Percentiles rank a stretch among this genome's conserved stretches.
Evolutionary conservation across 2,329 filamentous ascomycete genomes (phyloP).

Genomic region (Chrysoporthe cubensis): DNA sequence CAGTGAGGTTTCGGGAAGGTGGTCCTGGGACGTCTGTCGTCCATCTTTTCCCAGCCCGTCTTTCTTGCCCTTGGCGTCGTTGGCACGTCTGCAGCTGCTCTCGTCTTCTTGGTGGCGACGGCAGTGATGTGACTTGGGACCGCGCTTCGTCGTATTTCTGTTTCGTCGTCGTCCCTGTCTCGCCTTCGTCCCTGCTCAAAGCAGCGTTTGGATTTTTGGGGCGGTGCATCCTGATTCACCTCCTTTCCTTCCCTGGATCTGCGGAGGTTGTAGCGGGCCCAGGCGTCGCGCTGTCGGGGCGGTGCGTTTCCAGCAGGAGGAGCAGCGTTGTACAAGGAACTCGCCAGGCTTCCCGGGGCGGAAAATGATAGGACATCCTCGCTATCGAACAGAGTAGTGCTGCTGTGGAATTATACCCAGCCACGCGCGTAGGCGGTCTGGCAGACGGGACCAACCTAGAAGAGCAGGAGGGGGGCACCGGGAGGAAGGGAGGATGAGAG

Average conservation of each 20-base stretch:
- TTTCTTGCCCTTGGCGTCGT: slow-evolving; percentile 1
- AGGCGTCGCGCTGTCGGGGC: neutral
- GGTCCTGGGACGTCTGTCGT: neutral
- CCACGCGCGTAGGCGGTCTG: neutral
- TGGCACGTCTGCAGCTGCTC: neutral
- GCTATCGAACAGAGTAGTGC: neutral
- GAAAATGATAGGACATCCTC: neutral
- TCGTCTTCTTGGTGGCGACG: neutral
- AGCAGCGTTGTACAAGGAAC: slow-evolving; percentile 15
- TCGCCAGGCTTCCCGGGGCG: slow-evolving; percentile 7
- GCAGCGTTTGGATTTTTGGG: neutral
- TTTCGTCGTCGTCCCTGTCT: neutral
- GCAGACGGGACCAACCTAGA: no score
- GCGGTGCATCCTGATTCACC: neutral
- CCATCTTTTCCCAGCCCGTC: neutral
- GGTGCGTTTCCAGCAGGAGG: slow-evolving; percentile 7
- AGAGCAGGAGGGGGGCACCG: neutral
- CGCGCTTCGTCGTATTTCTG: neutral
- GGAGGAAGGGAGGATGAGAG: no score
- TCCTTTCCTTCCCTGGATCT: neutral
- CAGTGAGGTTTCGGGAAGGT: slow-evolving; percentile 4
- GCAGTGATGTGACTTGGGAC: neutral
- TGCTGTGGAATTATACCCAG: slow-evolving; percentile 1
- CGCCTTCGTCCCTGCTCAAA: neutral
- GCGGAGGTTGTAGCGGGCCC: neutral